These are phyloP conservation scores for Emmonsiellopsis sp. DNA, from an alignment of 2,329 filamentous ascomycete genomes.

Conservation along the genomic window DNA sequence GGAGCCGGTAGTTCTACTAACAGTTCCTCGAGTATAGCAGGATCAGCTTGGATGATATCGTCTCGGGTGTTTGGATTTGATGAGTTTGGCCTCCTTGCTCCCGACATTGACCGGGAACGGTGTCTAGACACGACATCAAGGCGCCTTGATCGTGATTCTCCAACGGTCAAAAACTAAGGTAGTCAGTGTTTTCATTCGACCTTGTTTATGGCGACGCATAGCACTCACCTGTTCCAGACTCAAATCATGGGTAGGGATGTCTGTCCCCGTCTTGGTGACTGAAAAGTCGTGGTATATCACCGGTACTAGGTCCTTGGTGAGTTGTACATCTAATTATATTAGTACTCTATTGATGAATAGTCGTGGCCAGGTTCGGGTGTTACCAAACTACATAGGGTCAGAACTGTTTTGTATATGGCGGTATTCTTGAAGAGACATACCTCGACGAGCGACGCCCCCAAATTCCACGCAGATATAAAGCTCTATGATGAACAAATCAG, in stretches of 20 bases:
- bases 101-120: too few species aligned
- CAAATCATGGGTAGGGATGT: conserved; percentile 31
- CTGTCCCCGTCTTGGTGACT: conserved; percentile 34
- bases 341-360: background rate
- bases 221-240: conserved; percentile 26
- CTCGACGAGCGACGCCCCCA: conserved; percentile 28
- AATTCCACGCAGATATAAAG: conserved; percentile 23
- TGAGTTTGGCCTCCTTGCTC: too few species aligned
- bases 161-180: conserved; percentile 21
- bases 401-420: background rate
- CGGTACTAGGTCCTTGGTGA: conserved; percentile 32
- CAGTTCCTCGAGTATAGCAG: conserved; percentile 30
- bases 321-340: conserved; percentile 27
- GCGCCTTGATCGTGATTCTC: conserved; percentile 14
- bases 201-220: background rate
- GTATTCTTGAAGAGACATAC: conserved; percentile 11
- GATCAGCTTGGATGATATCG: conserved; percentile 28
- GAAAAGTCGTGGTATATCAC: conserved; percentile 36
- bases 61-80: conserved; percentile 31
- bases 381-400: conserved; percentile 14
- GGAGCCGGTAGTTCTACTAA: conserved; percentile 24
- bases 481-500: conserved; percentile 15
- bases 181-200: conserved; percentile 1
- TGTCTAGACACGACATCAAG: background rate
- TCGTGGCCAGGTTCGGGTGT: background rate